These are phyloP conservation scores for Salicornia ramosissima DNA, from an alignment of 148 eudicot species.

Conservation along the genomic window DNA sequence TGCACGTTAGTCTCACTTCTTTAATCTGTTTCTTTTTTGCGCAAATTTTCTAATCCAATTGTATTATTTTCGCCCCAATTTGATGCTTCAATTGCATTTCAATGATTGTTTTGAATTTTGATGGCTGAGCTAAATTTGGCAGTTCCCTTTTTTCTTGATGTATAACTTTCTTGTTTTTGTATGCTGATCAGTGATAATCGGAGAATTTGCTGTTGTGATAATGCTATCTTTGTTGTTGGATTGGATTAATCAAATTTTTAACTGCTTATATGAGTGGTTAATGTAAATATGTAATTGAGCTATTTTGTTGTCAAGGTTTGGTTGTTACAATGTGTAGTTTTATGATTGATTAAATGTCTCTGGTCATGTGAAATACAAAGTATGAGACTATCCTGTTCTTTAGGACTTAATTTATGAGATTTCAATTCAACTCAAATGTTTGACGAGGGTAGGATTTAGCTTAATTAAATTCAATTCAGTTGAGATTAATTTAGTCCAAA, in stretches of 20 bases:
- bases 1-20: conserved; percentile 20
- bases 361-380: no score
- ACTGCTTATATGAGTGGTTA: not conserved
- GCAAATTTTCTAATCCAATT: not conserved
- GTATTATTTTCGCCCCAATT: no score
- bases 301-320: not conserved
- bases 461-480: no score
- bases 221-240: not conserved
- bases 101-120: not conserved
- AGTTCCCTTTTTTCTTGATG: no score
- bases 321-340: not conserved
- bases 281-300: not conserved
- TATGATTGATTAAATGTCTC: no score
- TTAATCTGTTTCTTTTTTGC: not conserved
- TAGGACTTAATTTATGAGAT: no score
- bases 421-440: no score
- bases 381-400: no score
- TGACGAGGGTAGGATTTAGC: no score
- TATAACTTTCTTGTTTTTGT: no score
- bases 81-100: not conserved
- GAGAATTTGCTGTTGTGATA: not conserved
- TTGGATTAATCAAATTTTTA: not conserved
- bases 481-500: no score
- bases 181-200: no score
- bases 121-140: not conserved